Base-by-base conservation (phyloP, 1,284 basidiomycete genomes). In the Tilletia walkeri region DNA sequence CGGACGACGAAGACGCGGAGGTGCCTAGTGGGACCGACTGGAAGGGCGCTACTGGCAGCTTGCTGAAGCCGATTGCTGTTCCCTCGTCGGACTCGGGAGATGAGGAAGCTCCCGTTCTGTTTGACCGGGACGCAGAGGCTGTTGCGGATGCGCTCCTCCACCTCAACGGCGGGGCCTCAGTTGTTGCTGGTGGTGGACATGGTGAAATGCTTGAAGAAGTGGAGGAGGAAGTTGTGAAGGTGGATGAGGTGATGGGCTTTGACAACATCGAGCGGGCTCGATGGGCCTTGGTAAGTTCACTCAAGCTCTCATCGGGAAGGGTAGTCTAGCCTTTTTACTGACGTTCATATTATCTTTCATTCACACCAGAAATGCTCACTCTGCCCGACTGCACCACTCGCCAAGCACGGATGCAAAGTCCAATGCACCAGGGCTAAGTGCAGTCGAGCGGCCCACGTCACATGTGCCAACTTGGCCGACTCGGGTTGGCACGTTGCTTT, bases 341-440 rank as follows among this genome's bases (percentile, higher is more conserved):
- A 45, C 41, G 41, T 9, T 45, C 14, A 7, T 45, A 9, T 45
- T 45, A 0, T 45, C 14, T 14, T 45, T 45, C 3, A 1, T 45
- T 45, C 14, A 7, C 41, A 45, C 41, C 78, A 95, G 92, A 95
- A 94, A 90, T 97, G 95, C 82, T 88, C 89, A 12, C 88, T 89
- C 4, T 98, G 95, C 82, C 86, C 87, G 38, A 92, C 90, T 80
- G 87, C 85, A 36, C 87, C 87, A 47, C 84, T 88, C 18, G 91
- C 90, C 75, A 86, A 86, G 7, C 90, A 93, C 73, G 95, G 95
- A 4, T 93, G 93, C 3, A 94, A 94, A 70, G 90, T 96, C 39
- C 94, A 97, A 80, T 97, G 94, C 82, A 92, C 92, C 10, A 93
- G 93, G 83, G 93, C 93, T 71, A 94, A 93, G 85, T 96, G 95